Percentiles rank a stretch among this genome's conserved stretches.
Conservation (phyloP, 192 early-diverging fungal genomes). For the Polychytrium aggregatum region DNA sequence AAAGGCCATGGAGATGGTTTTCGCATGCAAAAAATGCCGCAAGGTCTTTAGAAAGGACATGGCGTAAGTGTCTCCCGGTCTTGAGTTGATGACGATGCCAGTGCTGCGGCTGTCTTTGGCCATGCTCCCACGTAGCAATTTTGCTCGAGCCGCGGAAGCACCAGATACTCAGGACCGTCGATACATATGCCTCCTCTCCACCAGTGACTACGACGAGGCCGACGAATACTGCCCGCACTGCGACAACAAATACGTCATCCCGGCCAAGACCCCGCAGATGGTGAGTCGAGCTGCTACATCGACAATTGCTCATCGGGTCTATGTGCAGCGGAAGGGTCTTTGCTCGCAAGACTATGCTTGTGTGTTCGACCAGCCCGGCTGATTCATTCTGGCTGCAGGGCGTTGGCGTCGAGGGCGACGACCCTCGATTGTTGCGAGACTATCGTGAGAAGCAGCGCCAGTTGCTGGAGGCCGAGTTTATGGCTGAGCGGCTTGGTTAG, state of each 20-base stretch:
- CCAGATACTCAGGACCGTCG: neutral
- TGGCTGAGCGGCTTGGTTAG: constrained; percentile 34
- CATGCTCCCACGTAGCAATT: no score
- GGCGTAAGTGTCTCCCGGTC: constrained; percentile 17
- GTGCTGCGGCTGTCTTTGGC: no score
- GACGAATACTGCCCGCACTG: constrained; percentile 98
- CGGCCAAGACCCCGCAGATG: constrained; percentile 79
- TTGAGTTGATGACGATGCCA: no score
- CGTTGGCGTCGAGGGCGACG: constrained; percentile 87
- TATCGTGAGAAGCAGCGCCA: constrained; percentile 27
- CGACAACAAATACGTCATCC: constrained; percentile 93
- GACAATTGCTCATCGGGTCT: neutral
- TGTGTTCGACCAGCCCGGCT: neutral
- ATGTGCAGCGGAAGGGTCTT: neutral
- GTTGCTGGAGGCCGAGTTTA: constrained; percentile 25
- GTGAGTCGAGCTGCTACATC: no score
- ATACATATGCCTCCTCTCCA: neutral
- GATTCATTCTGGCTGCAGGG: constrained; percentile 16
- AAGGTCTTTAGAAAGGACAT: constrained; percentile 94
- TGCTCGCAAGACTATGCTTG: neutral
- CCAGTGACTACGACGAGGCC: constrained; percentile 77
- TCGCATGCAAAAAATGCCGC: constrained; percentile 98
- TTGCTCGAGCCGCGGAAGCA: no score
- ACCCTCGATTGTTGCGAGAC: constrained; percentile 56
- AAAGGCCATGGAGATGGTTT: constrained; percentile 82